phyloP scores from a whole-genome alignment of 345 rosid genomes.

The Sisymbrium altissimum region DNA sequence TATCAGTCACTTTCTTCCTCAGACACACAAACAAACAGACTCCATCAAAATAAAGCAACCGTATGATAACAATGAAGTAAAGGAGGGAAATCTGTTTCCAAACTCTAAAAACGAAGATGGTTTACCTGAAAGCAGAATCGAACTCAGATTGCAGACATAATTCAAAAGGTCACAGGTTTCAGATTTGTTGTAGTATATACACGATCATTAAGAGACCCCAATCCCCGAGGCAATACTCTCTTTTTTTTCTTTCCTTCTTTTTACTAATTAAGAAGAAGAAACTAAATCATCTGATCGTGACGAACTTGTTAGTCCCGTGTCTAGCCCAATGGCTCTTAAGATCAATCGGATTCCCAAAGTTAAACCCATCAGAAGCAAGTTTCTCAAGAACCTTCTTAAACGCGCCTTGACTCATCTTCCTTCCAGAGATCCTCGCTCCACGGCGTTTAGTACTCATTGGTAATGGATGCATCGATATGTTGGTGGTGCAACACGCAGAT shows the following conservation, averaged over 20 bases:
- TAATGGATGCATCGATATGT: slow-evolving; percentile 86
- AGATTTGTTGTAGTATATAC: slow-evolving; percentile 20
- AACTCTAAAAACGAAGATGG: background rate
- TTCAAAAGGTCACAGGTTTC: slow-evolving; percentile 20
- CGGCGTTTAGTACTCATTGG: slow-evolving; percentile 96
- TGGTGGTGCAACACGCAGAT: slow-evolving; percentile 94
- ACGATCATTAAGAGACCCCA: slow-evolving; percentile 20
- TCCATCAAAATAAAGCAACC: slow-evolving; percentile 17
- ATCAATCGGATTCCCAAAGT: slow-evolving; percentile 84
- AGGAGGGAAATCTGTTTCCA: background rate
- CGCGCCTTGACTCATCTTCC: slow-evolving; percentile 99
- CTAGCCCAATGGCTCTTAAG: slow-evolving; percentile 94
- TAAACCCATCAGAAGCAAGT: slow-evolving; percentile 86
- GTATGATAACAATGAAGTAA: slow-evolving; percentile 7
- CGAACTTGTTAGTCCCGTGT: slow-evolving; percentile 99
- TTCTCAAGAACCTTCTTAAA: slow-evolving; percentile 96
- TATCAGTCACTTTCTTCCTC: slow-evolving; percentile 14
- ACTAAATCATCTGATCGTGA: slow-evolving; percentile 84
- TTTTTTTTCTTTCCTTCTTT: background rate
- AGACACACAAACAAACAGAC: slow-evolving; percentile 16
- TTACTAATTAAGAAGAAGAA: background rate
- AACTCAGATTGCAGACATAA: slow-evolving; percentile 15
- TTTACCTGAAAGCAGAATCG: slow-evolving; percentile 12
- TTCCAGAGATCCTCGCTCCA: slow-evolving; percentile 94
- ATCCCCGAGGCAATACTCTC: background rate